phyloP scores from a whole-genome alignment of 1,139 yeast species.

The Saccharomycopsis hybrid region DNA sequence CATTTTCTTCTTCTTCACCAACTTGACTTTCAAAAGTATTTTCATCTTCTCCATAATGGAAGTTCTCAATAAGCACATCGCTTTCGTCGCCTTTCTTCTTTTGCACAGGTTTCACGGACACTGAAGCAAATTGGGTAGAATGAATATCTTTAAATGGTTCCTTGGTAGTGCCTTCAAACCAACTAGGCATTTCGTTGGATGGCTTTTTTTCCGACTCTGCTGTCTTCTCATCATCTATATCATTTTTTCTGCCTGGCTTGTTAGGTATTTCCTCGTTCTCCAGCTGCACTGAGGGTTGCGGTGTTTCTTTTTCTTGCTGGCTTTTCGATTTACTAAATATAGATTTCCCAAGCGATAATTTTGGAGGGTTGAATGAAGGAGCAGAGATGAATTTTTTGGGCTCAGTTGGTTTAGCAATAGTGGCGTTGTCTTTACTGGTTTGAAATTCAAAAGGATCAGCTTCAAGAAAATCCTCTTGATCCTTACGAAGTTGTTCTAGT shows the following conservation, averaged over 20 bases:
- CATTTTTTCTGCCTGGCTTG: neutral
- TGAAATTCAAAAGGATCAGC: conserved; percentile 12
- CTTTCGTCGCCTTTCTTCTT: neutral
- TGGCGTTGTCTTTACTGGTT: neutral
- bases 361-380: neutral
- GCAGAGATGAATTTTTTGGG: conserved; percentile 1
- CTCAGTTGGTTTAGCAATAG: neutral
- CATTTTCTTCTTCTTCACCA: conserved; percentile 14
- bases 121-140: neutral
- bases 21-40: conserved; percentile 5
- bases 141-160: neutral
- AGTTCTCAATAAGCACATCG: conserved; percentile 12
- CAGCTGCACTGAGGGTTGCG: conserved; percentile 10
- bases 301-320: neutral
- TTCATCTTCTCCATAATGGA: conserved; percentile 7
- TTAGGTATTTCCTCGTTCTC: conserved; percentile 1
- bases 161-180: conserved; percentile 9
- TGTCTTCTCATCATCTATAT: neutral
- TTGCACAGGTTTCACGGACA: neutral
- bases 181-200: conserved; percentile 10
- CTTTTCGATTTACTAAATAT: neutral
- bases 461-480: conserved; percentile 21
- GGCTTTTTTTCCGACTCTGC: neutral
- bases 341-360: conserved; percentile 10
- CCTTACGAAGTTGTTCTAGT: conserved; percentile 21